Percentiles rank a stretch among this genome's conserved stretches.
Evolutionary conservation across 1,284 basidiomycete genomes (phyloP).

Genomic region (Neolentinus lepideus): DNA sequence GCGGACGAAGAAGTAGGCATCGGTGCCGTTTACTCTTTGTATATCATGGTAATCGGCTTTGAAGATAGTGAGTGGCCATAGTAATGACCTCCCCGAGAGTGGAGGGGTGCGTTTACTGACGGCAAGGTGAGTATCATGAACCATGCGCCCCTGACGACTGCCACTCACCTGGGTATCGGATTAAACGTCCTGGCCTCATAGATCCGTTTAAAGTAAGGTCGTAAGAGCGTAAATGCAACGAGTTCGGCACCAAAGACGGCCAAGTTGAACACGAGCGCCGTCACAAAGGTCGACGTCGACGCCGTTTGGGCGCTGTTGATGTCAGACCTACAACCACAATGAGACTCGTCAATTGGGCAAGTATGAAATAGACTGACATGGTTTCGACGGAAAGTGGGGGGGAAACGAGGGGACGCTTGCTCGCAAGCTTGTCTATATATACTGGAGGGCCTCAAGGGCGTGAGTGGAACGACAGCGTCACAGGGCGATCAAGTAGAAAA

Average conservation of each 20-base stretch:
- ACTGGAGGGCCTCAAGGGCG: not conserved
- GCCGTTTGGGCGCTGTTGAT: conserved; percentile 18
- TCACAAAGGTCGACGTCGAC: conserved; percentile 16
- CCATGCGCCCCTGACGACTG: conserved; percentile 2
- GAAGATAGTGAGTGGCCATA: conserved; percentile 57
- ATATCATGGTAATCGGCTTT: conserved; percentile 55
- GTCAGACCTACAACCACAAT: conserved; percentile 7
- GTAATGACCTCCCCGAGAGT: conserved; percentile 36
- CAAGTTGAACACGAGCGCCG: not conserved
- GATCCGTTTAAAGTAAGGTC: conserved; percentile 65
- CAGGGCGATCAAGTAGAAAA: not conserved
- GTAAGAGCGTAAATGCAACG: conserved; percentile 59
- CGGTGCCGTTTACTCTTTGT: conserved; percentile 76
- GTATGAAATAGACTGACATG: conserved; percentile 10
- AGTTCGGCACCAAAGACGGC: conserved; percentile 64
- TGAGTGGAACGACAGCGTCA: not conserved
- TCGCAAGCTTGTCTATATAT: not conserved
- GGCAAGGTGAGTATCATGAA: conserved; percentile 4
- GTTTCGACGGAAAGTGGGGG: not conserved
- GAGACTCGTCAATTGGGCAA: not conserved
- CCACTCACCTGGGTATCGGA: conserved; percentile 35
- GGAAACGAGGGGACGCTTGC: not conserved
- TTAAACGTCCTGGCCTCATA: conserved; percentile 80
- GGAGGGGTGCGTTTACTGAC: conserved; percentile 47
- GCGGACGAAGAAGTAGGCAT: conserved; percentile 92